Base-by-base conservation (phyloP, 768 basidiomycete genomes). In the Naganishia onofrii region DNA sequence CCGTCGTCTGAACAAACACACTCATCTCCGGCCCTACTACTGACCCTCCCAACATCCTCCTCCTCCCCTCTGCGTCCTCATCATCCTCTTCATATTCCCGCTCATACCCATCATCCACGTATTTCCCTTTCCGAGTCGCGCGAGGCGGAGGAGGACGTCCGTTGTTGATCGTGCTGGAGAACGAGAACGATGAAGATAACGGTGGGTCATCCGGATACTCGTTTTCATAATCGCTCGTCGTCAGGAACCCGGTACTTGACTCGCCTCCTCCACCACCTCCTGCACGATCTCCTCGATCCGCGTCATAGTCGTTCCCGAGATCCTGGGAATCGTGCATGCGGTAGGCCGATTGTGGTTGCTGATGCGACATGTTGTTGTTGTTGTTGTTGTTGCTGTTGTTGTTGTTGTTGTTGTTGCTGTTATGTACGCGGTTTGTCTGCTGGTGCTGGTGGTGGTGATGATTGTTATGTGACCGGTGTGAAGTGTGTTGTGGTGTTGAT, bases 231-330 rank as follows among this genome's bases (percentile, higher is more conserved):
- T 42, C 42, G 42, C 15, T 42, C 9, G 7, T 63, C 23, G 60
- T 63, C 26, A 29, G 23, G 60, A 63, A 63, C 26, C 60, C 60
- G 26, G 42, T 63, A 29, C 60, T 63, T 3, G 60, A 63, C 38
- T 29, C 60, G 23, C 34, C 38, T 12, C 36, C 38, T 26, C 23
- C 60, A 7, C 42, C 21, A 28, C 38, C 58, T 2, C 34, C 36
- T 21, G n/a, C 60, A 26, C 60, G 34, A 34, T 46, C 34, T 12
- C 34, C 34, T 36, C 34, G 6, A 36, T 36, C 34, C 6, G 34
- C 34, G 34, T 36, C 60, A 13, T 42, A 38, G 60, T 63, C 60
- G 26, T 46, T 63, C 23, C 60, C 60, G 23, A 46, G 12, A 29
- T 46, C 60, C 19, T 63, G 60, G 3, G 57, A 23, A 36, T 58